Conservation (phyloP, 2,329 filamentous ascomycete species). For the Diaporthe longicolla region DNA sequence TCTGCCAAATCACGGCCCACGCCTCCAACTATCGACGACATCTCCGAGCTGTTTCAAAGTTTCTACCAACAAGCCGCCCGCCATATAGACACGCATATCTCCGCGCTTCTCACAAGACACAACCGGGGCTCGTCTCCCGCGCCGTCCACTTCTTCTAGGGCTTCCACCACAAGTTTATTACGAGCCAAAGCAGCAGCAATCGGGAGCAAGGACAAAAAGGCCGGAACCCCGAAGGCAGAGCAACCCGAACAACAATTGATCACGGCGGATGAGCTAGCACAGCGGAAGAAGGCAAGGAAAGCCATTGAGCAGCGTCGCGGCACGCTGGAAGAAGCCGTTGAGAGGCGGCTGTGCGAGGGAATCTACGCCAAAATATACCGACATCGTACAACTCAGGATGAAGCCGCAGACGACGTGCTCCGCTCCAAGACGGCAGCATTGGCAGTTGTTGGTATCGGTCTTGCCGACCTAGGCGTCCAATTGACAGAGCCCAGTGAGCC, state of each 20-base stretch:
- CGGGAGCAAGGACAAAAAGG: conserved; percentile 66
- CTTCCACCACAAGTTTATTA: conserved; percentile 69
- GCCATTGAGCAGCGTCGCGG: conserved; percentile 82
- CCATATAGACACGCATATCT: conserved; percentile 90
- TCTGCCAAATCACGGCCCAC: conserved; percentile 88
- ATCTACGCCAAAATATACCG: conserved; percentile 92
- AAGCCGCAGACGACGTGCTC: conserved; percentile 93
- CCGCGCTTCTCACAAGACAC: conserved; percentile 80
- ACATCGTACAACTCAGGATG: conserved; percentile 91
- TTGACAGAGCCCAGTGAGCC: conserved; percentile 70
- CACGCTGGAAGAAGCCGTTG: conserved; percentile 90
- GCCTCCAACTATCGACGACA: conserved; percentile 85
- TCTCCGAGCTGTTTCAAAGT: conserved; percentile 92
- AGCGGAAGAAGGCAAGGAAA: conserved; percentile 83
- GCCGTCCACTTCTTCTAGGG: conserved; percentile 67
- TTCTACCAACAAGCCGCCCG: conserved; percentile 88
- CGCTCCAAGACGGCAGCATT: conserved; percentile 94
- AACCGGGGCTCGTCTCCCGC: conserved; percentile 75
- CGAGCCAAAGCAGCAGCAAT: conserved; percentile 70
- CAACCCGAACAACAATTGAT: conserved; percentile 85
- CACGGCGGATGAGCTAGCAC: conserved; percentile 85
- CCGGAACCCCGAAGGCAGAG: conserved; percentile 53
- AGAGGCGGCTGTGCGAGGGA: conserved; percentile 86
- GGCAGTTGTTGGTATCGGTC: conserved; percentile 89
- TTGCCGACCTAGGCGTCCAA: conserved; percentile 87